Conservation (phyloP, 192 early-diverging fungal species). For the Backusella mclennaniae region DNA sequence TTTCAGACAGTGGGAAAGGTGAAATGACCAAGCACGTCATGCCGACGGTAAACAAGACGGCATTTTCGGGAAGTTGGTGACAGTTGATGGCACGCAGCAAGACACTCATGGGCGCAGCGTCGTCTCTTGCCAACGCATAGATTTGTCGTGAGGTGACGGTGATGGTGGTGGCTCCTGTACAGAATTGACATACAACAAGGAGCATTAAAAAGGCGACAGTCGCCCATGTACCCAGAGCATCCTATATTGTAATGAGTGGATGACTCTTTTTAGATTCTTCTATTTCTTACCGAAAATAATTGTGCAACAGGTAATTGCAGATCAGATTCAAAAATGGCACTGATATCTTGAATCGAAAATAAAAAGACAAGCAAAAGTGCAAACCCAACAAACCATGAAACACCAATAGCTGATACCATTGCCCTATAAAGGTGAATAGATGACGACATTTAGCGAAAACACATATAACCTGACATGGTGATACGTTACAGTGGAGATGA, state of each 20-base stretch:
- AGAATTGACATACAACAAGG: constrained; percentile 44
- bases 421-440: constrained; percentile 8
- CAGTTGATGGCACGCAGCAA: constrained; percentile 2
- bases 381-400: constrained; percentile 30
- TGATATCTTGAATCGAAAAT: constrained; percentile 33
- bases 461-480: background rate
- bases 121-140: constrained; percentile 53
- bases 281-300: constrained; percentile 24
- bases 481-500: constrained; percentile 26
- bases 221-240: constrained; percentile 40
- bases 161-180: constrained; percentile 43
- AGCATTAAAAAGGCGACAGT: constrained; percentile 40
- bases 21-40: constrained; percentile 18
- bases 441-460: background rate
- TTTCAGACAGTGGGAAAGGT: constrained; percentile 27
- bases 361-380: constrained; percentile 22
- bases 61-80: constrained; percentile 16
- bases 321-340: constrained; percentile 8
- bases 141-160: constrained; percentile 46
- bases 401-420: constrained; percentile 26
- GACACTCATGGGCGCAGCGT: constrained; percentile 24
- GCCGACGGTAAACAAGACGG: background rate
- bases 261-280: too few relatives aligned
- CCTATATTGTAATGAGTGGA: constrained; percentile 12
- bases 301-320: constrained; percentile 32